Evolutionary conservation across 106 monocot species (phyloP).

Genomic region (Platanthera guangdongensis): DNA sequence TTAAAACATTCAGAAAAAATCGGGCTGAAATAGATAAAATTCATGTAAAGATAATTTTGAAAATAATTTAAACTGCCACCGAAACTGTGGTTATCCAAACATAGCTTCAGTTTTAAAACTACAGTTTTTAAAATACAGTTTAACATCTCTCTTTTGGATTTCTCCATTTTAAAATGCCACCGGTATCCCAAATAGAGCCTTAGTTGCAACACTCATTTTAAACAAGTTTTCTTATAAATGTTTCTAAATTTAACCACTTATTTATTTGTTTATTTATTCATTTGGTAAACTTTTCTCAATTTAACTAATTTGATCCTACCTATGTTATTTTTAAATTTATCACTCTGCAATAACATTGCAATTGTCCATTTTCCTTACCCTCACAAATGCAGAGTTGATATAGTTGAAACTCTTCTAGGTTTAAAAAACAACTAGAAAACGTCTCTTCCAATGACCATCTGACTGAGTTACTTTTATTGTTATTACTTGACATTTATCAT

Average conservation of each 20-base stretch:
- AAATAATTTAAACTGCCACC: too few species aligned
- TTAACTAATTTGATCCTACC: neutral
- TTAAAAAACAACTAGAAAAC: neutral
- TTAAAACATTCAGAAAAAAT: too few species aligned
- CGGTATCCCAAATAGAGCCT: too few species aligned
- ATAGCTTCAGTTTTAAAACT: too few species aligned
- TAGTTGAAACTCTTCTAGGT: neutral
- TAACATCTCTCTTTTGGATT: neutral
- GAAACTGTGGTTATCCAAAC: too few species aligned
- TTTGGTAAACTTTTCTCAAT: neutral
- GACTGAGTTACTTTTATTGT: neutral
- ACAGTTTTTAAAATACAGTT: too few species aligned
- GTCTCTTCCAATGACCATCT: neutral
- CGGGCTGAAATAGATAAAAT: too few species aligned
- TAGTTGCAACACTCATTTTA: neutral
- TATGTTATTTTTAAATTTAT: neutral
- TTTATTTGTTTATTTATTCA: neutral
- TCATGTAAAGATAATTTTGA: too few species aligned
- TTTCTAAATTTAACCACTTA: neutral
- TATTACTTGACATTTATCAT: slow-evolving; percentile 18
- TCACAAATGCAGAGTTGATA: neutral
- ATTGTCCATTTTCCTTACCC: neutral
- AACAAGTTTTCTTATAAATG: neutral
- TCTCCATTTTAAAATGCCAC: too few species aligned
- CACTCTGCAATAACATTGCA: neutral